phyloP scores from a whole-genome alignment of 768 basidiomycete genomes.

The Rhodotorula toruloides region DNA sequence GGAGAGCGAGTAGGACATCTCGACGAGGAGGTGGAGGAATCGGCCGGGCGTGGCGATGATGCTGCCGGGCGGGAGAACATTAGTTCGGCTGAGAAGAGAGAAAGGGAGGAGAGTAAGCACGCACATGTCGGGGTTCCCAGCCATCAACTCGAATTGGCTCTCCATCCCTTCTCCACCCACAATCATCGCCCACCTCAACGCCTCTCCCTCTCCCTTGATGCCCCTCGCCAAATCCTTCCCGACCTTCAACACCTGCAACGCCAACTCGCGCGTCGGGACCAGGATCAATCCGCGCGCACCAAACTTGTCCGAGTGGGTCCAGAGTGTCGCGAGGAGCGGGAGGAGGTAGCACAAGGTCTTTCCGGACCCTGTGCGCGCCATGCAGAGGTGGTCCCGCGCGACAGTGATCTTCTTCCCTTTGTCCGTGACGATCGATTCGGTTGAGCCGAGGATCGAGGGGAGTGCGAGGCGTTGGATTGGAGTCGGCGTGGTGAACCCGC shows the following conservation, averaged over 20 bases:
- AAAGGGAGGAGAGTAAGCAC: slow-evolving; percentile 51
- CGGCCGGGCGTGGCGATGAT: slow-evolving; percentile 98
- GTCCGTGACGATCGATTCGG: slow-evolving; percentile 78
- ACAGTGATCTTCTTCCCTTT: slow-evolving; percentile 33
- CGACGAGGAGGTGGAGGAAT: slow-evolving; percentile 88
- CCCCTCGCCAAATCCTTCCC: slow-evolving; percentile 89
- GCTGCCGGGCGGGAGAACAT: slow-evolving; percentile 49
- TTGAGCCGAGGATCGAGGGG: slow-evolving; percentile 76
- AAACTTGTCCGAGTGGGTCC: slow-evolving; percentile 68
- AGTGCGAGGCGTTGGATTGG: slow-evolving; percentile 91
- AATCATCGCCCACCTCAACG: slow-evolving; percentile 80
- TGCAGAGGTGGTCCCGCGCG: slow-evolving; percentile 47
- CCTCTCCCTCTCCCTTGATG: slow-evolving; percentile 67
- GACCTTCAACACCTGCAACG: slow-evolving; percentile 85
- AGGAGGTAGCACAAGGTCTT: slow-evolving; percentile 95
- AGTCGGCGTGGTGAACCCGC: slow-evolving; percentile 90
- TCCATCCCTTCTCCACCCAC: slow-evolving; percentile 95
- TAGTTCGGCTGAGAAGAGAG: not conserved
- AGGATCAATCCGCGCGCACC: slow-evolving; percentile 83
- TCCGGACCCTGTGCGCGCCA: slow-evolving; percentile 97
- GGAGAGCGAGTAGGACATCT: slow-evolving; percentile 89
- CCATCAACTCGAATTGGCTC: slow-evolving; percentile 92
- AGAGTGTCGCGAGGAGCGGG: slow-evolving; percentile 79
- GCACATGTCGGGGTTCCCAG: slow-evolving; percentile 89
- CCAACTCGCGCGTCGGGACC: slow-evolving; percentile 87